These are phyloP conservation scores for Alternaria burnsii DNA, from an alignment of 2,329 filamentous ascomycete species.

Conservation along the genomic window DNA sequence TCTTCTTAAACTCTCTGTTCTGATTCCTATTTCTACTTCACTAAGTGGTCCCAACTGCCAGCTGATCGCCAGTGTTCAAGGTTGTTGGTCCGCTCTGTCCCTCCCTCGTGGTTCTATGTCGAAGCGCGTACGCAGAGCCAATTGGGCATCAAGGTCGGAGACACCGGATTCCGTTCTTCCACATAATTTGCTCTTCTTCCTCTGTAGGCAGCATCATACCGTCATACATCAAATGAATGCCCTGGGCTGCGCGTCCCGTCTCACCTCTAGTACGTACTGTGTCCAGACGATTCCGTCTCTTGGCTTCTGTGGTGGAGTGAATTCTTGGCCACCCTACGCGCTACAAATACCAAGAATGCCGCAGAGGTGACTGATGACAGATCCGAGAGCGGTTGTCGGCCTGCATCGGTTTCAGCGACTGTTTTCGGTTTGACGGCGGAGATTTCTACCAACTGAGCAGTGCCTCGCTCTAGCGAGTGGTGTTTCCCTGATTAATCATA, in stretches of 20 bases:
- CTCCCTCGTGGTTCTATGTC: neutral
- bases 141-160: neutral
- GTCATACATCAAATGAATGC: slow-evolving; percentile 2
- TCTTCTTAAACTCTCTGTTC: neutral
- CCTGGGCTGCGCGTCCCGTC: neutral
- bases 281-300: neutral
- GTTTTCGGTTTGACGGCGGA: neutral
- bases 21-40: neutral
- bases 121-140: neutral
- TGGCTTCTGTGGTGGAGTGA: neutral
- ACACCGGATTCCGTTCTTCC: neutral
- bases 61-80: neutral
- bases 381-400: neutral
- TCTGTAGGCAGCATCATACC: neutral
- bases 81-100: neutral
- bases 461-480: neutral
- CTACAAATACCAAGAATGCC: slow-evolving; percentile 1
- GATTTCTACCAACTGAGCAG: neutral
- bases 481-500: neutral
- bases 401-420: neutral
- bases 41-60: neutral
- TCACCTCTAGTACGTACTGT: neutral
- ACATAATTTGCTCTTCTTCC: neutral
- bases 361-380: neutral
- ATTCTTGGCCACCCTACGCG: neutral